Evolutionary conservation across 2,329 filamentous ascomycete species (phyloP), one percentile per base, ranked within the genome.

Genomic region (Didymella keratinophila): DNA sequence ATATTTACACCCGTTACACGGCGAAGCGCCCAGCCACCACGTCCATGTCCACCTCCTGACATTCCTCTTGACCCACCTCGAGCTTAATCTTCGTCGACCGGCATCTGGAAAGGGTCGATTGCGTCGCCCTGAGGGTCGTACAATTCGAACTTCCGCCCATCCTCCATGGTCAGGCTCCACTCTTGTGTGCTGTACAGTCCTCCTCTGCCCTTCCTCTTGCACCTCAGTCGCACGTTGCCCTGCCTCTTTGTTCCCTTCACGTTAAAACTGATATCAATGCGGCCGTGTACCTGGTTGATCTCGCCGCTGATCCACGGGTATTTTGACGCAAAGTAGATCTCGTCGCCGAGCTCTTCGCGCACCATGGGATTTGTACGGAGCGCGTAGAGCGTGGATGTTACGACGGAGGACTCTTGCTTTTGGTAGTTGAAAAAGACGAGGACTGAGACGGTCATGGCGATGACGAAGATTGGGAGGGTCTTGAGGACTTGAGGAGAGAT

Each of bases 401-500:
- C 79, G 16, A 82, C 91, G 53, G 90, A 91, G 25, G 88, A 92
- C n/a, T 91, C 92, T 56, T 89, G 87, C 78, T 97, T 97, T 78
- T 99, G 94, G 86, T 99, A 98, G 85, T 99, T 99, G 89, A 99
- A 98, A 78, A 99, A 97, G 67, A 90, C 92, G 60, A 96, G 81
- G 65, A 89, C 88, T 66, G 89, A 89, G 54, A 84, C 82, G 47
- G 86, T 85, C 68, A 97, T 87, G 63, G 92, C 81, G 63, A 85
- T 78, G 52, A 89, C 75, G 84, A 98, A 98, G 75, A 96, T 80
- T 52, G 94, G 94, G 32, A 97, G 78, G 1, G 92, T 92, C 68
- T 86, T 85, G 54, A 63, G 42, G 53, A 76, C 62, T 62, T 75
- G 70, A 0, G 59, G 63, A 44, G 72, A 64, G 41, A 76, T 72